These are phyloP conservation scores for Neltuma alba DNA, from an alignment of 306 rosid genomes.

Conservation along the genomic window DNA sequence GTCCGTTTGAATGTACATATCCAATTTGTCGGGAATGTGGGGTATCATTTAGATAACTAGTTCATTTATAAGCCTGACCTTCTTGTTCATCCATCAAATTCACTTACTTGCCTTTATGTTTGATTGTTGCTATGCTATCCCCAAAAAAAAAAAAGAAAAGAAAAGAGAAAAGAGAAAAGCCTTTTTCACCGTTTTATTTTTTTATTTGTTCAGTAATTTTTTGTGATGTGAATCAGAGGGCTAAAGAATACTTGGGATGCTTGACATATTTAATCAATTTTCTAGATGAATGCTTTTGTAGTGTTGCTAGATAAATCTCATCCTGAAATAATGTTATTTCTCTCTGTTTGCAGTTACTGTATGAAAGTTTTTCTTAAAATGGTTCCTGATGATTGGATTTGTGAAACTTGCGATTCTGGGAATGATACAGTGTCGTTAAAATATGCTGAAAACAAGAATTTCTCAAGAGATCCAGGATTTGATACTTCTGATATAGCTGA, in stretches of 20 bases:
- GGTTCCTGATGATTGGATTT: constrained; percentile 55
- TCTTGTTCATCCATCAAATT: constrained; percentile 12
- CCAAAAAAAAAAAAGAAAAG: not conserved
- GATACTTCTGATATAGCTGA: not conserved
- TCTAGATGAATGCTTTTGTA: constrained; percentile 5
- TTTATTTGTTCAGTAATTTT: constrained; percentile 18
- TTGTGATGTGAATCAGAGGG: not conserved
- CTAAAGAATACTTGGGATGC: not conserved
- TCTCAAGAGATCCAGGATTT: not conserved
- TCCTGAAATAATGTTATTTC: constrained; percentile 27
- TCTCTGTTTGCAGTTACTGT: constrained; percentile 66
- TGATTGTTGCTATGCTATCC: not conserved
- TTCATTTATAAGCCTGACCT: constrained; percentile 7
- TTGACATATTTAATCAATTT: not conserved
- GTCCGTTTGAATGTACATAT: constrained; percentile 20
- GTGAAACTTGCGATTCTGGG: constrained; percentile 50
- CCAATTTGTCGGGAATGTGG: constrained; percentile 20
- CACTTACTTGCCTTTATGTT: not conserved
- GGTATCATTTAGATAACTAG: not conserved
- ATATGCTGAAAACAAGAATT: constrained; percentile 4
- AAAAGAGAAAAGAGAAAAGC: too few relatives aligned
- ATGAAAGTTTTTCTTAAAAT: constrained; percentile 17
- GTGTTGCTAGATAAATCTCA: constrained; percentile 11
- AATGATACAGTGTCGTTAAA: constrained; percentile 3
- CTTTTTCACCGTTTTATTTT: constrained; percentile 25